phyloP scores from a whole-genome alignment of 805 yeast genomes.

The Candida anglica region DNA sequence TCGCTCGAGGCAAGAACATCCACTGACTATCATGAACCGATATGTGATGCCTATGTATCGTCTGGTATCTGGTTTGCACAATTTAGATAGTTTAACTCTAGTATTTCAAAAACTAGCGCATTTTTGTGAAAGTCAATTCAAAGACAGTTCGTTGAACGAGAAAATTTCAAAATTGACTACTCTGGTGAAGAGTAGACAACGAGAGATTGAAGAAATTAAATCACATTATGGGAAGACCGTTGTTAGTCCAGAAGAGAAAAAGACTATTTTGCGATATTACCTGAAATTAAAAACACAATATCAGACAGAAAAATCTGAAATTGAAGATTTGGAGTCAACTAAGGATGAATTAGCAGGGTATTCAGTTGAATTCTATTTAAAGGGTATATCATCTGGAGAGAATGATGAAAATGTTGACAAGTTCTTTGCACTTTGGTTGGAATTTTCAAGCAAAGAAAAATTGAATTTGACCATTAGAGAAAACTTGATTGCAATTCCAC shows the following conservation, averaged over 20 bases:
- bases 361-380: constrained; percentile 58
- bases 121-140: constrained; percentile 67
- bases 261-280: constrained; percentile 50
- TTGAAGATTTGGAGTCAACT: constrained; percentile 32
- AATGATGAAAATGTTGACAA: constrained; percentile 61
- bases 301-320: constrained; percentile 46
- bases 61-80: constrained; percentile 27
- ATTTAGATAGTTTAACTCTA: too few species aligned
- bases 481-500: constrained; percentile 44
- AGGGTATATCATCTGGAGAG: constrained; percentile 29
- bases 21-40: constrained; percentile 50
- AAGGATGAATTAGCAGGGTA: constrained; percentile 43
- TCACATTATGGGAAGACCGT: constrained; percentile 36
- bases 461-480: constrained; percentile 41
- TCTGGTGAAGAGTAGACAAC: constrained; percentile 37
- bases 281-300: constrained; percentile 46
- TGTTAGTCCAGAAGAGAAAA: constrained; percentile 43
- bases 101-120: constrained; percentile 61
- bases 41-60: constrained; percentile 37
- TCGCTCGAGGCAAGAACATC: constrained; percentile 64
- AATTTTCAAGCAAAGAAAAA: constrained; percentile 42
- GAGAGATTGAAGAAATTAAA: constrained; percentile 49
- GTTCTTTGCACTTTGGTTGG: constrained; percentile 82
- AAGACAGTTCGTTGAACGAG: constrained; percentile 39
- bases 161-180: constrained; percentile 39